Base-by-base conservation (phyloP, 352 stramenopile genomes). In the Peronospora farinosa region DNA sequence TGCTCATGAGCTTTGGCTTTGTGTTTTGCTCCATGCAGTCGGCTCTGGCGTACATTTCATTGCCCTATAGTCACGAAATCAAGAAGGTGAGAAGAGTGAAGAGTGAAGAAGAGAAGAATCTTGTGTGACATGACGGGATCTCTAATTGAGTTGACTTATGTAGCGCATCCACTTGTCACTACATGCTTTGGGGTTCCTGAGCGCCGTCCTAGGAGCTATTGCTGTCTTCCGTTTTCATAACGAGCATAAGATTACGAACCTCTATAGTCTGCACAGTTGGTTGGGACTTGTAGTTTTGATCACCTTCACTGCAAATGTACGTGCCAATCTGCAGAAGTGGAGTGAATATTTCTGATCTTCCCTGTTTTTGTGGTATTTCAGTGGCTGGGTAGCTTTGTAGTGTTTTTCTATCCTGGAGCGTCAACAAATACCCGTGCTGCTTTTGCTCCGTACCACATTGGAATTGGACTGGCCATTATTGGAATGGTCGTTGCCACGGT, bases 211-310 rank as follows among this genome's bases (percentile, higher is more conserved):
- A 13, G 84, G 79, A 6, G 51, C 65, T 11, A 51, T 90, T 32
- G 84, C 84, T 0, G 81, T 95, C 41, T 92, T 95, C 41, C 74
- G 77, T 35, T 95, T 88, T 63, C 82, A 95, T 70, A 88, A 90
- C 43, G 84, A 92, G 40, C 82, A 88, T 57, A 64, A 60, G 16
- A 93, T 93, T 57, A 86, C 71, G 16, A 93, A 95, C 50, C 47
- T 95, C 21, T 92, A 92, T 66, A 91, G 78, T 48, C 66, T 93
- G 8, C 84, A 95, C 73, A 92, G 81, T 48, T 95, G 82, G 84
- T 40, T 95, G n/a, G 84, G 84, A 32, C 49, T 93, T 19, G 35
- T 65, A 12, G 81, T 76, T 23, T 56, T 85, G 43, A 65, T 88
- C 36, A 43, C 85, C 28, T 86, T 88, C 40, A 44, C 38, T 2